Evolutionary conservation across 2,329 filamentous ascomycete species (phyloP).

Genomic region (Sporothrix brasiliensis): DNA sequence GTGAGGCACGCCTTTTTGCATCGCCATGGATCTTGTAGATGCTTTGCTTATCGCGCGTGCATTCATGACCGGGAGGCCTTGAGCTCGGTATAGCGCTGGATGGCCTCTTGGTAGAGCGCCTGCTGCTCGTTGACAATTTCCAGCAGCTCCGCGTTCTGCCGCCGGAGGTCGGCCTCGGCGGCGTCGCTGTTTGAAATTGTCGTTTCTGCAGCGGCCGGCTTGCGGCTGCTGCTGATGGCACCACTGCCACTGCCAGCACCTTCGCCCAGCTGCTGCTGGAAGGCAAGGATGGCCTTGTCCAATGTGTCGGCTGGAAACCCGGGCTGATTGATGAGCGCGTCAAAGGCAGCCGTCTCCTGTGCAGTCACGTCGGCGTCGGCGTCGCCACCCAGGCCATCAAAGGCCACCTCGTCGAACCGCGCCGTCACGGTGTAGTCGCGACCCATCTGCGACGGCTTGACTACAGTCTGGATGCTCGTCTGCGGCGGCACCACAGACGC

Average conservation of each 20-base stretch:
- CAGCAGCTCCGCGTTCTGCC: conserved; percentile 47
- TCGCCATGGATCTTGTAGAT: not conserved
- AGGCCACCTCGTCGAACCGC: conserved; percentile 55
- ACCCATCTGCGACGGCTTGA: conserved; percentile 77
- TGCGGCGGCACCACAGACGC: conserved; percentile 26
- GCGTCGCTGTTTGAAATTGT: conserved; percentile 37
- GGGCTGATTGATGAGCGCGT: conserved; percentile 49
- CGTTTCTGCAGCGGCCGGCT: not conserved
- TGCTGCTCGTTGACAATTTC: conserved; percentile 47
- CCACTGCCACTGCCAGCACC: not conserved
- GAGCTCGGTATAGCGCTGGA: conserved; percentile 40
- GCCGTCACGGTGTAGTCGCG: conserved; percentile 67
- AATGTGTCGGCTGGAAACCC: conserved; percentile 54
- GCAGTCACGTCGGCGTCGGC: conserved; percentile 33
- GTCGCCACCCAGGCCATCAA: not conserved
- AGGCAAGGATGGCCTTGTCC: conserved; percentile 54
- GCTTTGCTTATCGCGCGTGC: not conserved
- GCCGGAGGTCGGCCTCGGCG: conserved; percentile 44
- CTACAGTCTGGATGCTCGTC: conserved; percentile 57
- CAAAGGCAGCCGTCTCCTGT: conserved; percentile 45
- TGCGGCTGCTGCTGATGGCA: conserved; percentile 22
- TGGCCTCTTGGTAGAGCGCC: conserved; percentile 43
- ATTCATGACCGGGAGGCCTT: conserved; percentile 34
- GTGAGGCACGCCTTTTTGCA: not conserved
- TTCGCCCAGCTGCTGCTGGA: conserved; percentile 43